Conservation (phyloP, 108 stramenopile genomes). For the Conticribra weissflogii region DNA sequence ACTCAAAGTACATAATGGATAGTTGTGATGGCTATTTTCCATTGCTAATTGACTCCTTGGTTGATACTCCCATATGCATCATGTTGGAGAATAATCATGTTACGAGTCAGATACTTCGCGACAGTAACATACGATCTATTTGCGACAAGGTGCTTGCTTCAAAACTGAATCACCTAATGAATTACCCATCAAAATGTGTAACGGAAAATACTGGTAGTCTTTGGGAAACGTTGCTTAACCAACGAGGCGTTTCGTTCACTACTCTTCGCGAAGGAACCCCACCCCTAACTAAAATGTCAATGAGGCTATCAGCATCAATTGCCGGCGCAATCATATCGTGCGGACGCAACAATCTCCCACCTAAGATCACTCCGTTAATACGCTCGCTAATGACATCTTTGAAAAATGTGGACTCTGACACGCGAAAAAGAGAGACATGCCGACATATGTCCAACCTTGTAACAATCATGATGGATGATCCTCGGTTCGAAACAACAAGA, state of each 20-base stretch:
- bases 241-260: constrained; percentile 32
- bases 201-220: constrained; percentile 3
- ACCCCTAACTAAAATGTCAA: constrained; percentile 33
- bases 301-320: constrained; percentile 48
- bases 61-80: constrained; percentile 14
- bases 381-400: constrained; percentile 76
- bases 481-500: constrained; percentile 31
- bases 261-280: constrained; percentile 10
- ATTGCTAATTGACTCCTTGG: constrained; percentile 4
- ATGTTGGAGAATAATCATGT: constrained; percentile 3
- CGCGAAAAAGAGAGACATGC: constrained; percentile 31
- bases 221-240: constrained; percentile 16
- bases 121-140: constrained; percentile 20
- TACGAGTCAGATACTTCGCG: constrained; percentile 12
- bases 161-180: constrained; percentile 4
- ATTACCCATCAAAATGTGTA: too few relatives aligned
- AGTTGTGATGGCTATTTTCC: constrained; percentile 4
- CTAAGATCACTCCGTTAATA: constrained; percentile 70
- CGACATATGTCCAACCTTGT: constrained; percentile 42
- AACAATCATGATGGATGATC: constrained; percentile 22
- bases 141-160: constrained; percentile 30
- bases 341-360: constrained; percentile 45
- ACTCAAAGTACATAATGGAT: too few relatives aligned
- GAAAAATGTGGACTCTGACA: constrained; percentile 60
- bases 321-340: constrained; percentile 55